A percentile compares a stretch with the other conserved stretches of the same genome.
These are phyloP conservation scores for Dipodascopsis uninucleata DNA, from an alignment of 805 yeast species.

Conservation along the genomic window DNA sequence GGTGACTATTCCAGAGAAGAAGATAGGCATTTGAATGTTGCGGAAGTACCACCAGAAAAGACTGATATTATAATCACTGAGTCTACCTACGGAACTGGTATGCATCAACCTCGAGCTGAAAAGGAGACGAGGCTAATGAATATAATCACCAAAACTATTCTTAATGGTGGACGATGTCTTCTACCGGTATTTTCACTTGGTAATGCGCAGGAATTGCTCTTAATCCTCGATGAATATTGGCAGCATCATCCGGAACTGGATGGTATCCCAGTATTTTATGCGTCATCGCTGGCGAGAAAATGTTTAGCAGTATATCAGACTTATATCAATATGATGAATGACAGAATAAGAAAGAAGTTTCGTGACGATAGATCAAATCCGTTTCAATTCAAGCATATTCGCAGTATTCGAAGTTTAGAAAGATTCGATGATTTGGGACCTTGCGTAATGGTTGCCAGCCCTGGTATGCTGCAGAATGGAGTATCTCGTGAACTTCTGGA, in stretches of 20 bases:
- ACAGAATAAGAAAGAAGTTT: constrained; percentile 69
- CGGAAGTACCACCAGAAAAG: constrained; percentile 82
- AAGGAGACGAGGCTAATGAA: constrained; percentile 79
- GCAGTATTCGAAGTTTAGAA: constrained; percentile 73
- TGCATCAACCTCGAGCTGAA: constrained; percentile 85
- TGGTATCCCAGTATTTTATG: constrained; percentile 79
- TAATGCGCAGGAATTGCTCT: constrained; percentile 87
- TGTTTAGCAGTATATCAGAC: constrained; percentile 98
- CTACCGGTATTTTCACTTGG: constrained; percentile 96
- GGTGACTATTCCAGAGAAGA: constrained; percentile 97
- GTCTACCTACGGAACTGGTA: constrained; percentile 96
- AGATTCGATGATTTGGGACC: constrained; percentile 91
- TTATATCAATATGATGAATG: constrained; percentile 96
- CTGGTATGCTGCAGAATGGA: constrained; percentile 93
- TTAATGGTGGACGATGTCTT: constrained; percentile 85
- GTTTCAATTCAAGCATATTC: constrained; percentile 80
- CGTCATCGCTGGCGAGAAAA: constrained; percentile 87
- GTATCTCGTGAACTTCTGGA: constrained; percentile 86
- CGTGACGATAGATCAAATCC: constrained; percentile 83
- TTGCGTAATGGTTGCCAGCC: constrained; percentile 92
- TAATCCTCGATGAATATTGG: constrained; percentile 96
- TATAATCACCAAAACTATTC: constrained; percentile 75
- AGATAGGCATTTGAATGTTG: constrained; percentile 90
- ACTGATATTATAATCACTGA: constrained; percentile 93
- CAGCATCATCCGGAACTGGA: constrained; percentile 75